Base-by-base conservation (phyloP, 2,329 filamentous ascomycete genomes). In the Didymella sp. region DNA sequence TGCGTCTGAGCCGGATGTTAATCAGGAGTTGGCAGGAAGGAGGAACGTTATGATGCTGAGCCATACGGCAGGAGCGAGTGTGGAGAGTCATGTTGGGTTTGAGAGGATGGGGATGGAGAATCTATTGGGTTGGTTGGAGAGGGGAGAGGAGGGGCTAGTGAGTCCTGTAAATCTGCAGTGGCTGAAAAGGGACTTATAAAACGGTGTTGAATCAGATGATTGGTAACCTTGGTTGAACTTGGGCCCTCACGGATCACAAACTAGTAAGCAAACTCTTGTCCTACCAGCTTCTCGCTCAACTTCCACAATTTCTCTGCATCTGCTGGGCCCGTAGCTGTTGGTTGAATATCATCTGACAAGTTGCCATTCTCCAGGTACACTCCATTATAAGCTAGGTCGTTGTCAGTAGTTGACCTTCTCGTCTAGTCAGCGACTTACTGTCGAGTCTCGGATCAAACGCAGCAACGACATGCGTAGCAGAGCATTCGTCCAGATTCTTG, bases 21-120 rank as follows among this genome's bases (percentile, higher is more conserved):
- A 84, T 65, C 69, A 76, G 27, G 74, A 79, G 22, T 69, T 89
- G 55, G 77, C 74, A 55, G 66, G 22, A 68, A 77, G 63, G 74
- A 59, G 71, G 1, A 81, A 80, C 59, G 84, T 84, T 0, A 81
- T 87, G 76, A 70, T 89, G 51, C 85, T 87, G n/a, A 85, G 85
- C 49, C 88, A 89, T 69, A 88, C 88, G 62, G 87, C 87, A 1
- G 87, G 87, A 0, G 86, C 86, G 3, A 88, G 86, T 31, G 79
- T 89, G 13, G 86, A 89, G 71, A 87, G 87, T 59, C 85, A 87
- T 65, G 71, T 83, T n/a, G 86, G 84, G 4, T 89, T 89, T 62
- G 87, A 90, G 77, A 81, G 84, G 71, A 67, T 89, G 70, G 84
- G 84, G 30, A 89, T 90, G 82, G 78, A 85, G 66, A 90, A 90